These are phyloP conservation scores for Lipomyces mesembrius DNA, from an alignment of 805 yeast genomes.

Conservation along the genomic window DNA sequence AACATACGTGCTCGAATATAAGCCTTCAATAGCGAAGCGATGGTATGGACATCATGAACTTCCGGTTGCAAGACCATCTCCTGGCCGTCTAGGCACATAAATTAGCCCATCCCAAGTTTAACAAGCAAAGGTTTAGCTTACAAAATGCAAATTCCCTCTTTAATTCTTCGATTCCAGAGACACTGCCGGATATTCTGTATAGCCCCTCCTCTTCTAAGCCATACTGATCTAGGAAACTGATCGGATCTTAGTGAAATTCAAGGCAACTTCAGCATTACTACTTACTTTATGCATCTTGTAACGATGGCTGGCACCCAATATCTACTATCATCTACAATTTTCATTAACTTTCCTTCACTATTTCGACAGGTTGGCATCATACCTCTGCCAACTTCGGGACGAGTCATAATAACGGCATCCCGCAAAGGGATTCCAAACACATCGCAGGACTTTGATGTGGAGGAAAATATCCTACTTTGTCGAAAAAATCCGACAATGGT, in stretches of 20 bases:
- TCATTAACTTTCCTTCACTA: background rate
- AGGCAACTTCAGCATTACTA: background rate
- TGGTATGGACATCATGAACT: conserved; percentile 42
- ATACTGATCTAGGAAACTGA: conserved; percentile 33
- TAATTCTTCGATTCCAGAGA: conserved; percentile 37
- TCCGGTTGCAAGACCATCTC: conserved; percentile 34
- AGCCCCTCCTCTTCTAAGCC: conserved; percentile 45
- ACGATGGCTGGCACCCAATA: conserved; percentile 39
- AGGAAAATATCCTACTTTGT: conserved; percentile 26
- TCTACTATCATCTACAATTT: conserved; percentile 15
- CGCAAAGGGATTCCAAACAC: conserved; percentile 37
- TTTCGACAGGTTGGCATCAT: background rate
- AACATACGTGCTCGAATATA: conserved; percentile 40
- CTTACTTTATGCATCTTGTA: conserved; percentile 33
- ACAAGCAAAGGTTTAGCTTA: conserved; percentile 14
- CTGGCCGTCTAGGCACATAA: conserved; percentile 10
- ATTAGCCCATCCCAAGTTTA: conserved; percentile 2
- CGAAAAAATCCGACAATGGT: conserved; percentile 34
- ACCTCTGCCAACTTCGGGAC: conserved; percentile 26
- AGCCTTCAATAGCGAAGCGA: conserved; percentile 43
- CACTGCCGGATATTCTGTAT: conserved; percentile 43
- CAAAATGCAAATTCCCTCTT: conserved; percentile 37
- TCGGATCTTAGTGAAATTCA: background rate
- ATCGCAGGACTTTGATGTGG: conserved; percentile 21
- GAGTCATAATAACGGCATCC: conserved; percentile 37